Evolutionary conservation across 352 stramenopile species (phyloP).

Genomic region (Plasmopara viticola): DNA sequence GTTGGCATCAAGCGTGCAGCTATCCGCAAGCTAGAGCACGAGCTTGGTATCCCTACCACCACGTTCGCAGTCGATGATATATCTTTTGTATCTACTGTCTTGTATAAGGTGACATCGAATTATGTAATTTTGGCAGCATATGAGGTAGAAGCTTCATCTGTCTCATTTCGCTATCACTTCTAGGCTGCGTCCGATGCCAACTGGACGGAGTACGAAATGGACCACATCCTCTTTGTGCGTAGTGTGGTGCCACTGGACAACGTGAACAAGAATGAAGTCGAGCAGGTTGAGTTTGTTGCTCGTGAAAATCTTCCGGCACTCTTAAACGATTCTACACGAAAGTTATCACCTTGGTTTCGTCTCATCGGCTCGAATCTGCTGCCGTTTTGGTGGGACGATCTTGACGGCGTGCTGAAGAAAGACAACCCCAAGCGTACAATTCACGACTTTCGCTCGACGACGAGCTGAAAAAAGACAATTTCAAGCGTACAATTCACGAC

Average conservation of each 20-base stretch:
- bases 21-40: constrained; percentile 97
- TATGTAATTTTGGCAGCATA: no score
- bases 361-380: constrained; percentile 67
- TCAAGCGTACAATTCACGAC: no score
- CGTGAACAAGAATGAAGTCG: constrained; percentile 93
- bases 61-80: constrained; percentile 85
- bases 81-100: constrained; percentile 95
- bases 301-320: constrained; percentile 16
- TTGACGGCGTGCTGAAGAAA: constrained; percentile 51
- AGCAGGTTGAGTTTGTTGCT: constrained; percentile 83
- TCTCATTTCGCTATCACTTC: background rate
- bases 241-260: constrained; percentile 70
- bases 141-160: no score
- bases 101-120: constrained; percentile 66
- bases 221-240: constrained; percentile 95
- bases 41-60: constrained; percentile 92
- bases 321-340: constrained; percentile 44
- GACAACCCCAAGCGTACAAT: constrained; percentile 19
- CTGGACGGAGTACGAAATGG: constrained; percentile 98
- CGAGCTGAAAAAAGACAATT: constrained; percentile 44
- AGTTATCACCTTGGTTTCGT: constrained; percentile 82
- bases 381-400: constrained; percentile 65
- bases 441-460: no score
- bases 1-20: constrained; percentile 90
- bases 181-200: constrained; percentile 71